A percentile compares a stretch with the other conserved stretches of the same genome.
These are phyloP conservation scores for Alternaria solani DNA, from an alignment of 2,329 filamentous ascomycete genomes.

Conservation along the genomic window DNA sequence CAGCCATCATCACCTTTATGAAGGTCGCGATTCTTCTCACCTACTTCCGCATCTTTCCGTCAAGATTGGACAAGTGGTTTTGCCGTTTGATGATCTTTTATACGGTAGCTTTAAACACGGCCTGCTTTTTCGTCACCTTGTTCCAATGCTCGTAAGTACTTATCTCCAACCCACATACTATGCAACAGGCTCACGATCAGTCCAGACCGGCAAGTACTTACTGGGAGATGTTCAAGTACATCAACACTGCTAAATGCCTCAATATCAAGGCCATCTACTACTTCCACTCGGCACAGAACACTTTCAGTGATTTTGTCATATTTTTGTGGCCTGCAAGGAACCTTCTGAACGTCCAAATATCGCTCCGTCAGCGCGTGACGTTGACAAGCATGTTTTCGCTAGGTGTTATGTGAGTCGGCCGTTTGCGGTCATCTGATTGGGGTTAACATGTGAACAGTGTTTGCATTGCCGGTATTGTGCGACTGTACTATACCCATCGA, in stretches of 20 bases:
- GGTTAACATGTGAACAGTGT: slow-evolving; percentile 36
- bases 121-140: slow-evolving; percentile 35
- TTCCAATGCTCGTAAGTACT: slow-evolving; percentile 42
- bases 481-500: slow-evolving; percentile 39
- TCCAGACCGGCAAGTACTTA: slow-evolving; percentile 30
- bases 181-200: background rate
- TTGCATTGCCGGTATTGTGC: slow-evolving; percentile 41
- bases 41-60: slow-evolving; percentile 39
- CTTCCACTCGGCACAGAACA: slow-evolving; percentile 33
- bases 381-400: slow-evolving; percentile 43
- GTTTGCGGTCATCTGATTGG: slow-evolving; percentile 12
- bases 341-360: slow-evolving; percentile 37
- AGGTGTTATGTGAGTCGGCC: slow-evolving; percentile 33
- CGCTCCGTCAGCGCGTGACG: slow-evolving; percentile 38
- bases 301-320: slow-evolving; percentile 43
- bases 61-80: slow-evolving; percentile 39
- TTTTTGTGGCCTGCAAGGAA: slow-evolving; percentile 45
- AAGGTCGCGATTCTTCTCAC: slow-evolving; percentile 38
- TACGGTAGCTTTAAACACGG: slow-evolving; percentile 27
- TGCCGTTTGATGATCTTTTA: slow-evolving; percentile 37
- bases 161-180: background rate
- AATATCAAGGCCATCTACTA: slow-evolving; percentile 39
- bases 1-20: slow-evolving; percentile 34
- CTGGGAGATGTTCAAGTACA: slow-evolving; percentile 38
- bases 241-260: slow-evolving; percentile 28